phyloP scores from a whole-genome alignment of 1,284 basidiomycete species.

The Trichosporon coremiiforme region DNA sequence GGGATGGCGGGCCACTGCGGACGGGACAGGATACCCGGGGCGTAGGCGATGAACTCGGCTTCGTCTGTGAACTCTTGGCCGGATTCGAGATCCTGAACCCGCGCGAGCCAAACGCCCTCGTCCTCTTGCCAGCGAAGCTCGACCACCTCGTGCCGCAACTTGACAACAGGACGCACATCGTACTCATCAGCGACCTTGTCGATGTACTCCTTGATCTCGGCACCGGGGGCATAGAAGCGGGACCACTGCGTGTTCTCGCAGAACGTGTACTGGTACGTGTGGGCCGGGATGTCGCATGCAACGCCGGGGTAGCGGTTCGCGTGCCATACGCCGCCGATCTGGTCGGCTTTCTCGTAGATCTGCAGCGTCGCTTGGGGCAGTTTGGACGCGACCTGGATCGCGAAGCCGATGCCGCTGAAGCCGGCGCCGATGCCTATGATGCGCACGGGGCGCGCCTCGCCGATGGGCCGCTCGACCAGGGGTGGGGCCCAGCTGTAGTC shows the following conservation, averaged over 20 bases:
- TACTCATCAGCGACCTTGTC: constrained; percentile 33
- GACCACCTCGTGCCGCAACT: constrained; percentile 38
- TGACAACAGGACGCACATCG: constrained; percentile 34
- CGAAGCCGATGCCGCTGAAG: constrained; percentile 27
- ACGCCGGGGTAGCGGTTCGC: constrained; percentile 43
- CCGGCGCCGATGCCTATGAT: constrained; percentile 26
- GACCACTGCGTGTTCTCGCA: constrained; percentile 36
- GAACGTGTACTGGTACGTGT: constrained; percentile 39
- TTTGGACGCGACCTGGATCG: constrained; percentile 25
- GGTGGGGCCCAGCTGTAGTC: constrained; percentile 25
- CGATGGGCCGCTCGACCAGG: constrained; percentile 23
- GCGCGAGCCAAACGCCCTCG: constrained; percentile 39
- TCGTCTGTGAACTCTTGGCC: constrained; percentile 31
- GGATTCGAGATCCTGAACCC: constrained; percentile 20
- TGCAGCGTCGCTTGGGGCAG: constrained; percentile 22
- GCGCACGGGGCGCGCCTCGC: constrained; percentile 13
- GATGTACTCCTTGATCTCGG: constrained; percentile 44
- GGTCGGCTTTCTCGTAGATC: constrained; percentile 27
- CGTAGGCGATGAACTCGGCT: constrained; percentile 44
- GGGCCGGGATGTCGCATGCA: constrained; percentile 42
- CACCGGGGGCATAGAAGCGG: constrained; percentile 38
- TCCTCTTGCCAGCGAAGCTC: constrained; percentile 36
- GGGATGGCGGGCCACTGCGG: constrained; percentile 47
- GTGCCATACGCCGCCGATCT: constrained; percentile 35
- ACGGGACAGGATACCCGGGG: constrained; percentile 33